Conservation (phyloP, 768 basidiomycete species). For the Tylopilus sp. region DNA sequence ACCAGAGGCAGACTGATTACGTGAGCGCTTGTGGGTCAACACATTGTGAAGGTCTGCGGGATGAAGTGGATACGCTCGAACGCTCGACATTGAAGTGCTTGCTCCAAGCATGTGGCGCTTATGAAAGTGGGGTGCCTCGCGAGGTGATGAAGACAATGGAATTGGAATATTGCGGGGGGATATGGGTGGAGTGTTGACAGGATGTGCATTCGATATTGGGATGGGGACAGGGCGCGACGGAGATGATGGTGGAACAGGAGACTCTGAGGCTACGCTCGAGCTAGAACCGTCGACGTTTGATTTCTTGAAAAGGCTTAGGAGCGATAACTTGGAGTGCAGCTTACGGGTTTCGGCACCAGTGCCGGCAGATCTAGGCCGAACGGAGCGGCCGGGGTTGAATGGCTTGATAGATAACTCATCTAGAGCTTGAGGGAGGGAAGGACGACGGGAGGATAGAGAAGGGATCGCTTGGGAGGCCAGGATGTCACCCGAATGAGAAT, state of each 20-base stretch:
- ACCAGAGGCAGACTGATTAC: constrained; percentile 33
- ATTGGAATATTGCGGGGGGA: constrained; percentile 28
- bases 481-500: constrained; percentile 3
- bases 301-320: constrained; percentile 74
- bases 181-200: constrained; percentile 20
- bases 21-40: constrained; percentile 32
- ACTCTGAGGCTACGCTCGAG: constrained; percentile 35
- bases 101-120: constrained; percentile 23
- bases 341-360: constrained; percentile 57
- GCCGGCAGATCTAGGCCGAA: constrained; percentile 71
- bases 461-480: constrained; percentile 8
- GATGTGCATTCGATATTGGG: constrained; percentile 14
- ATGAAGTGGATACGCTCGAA: constrained; percentile 33
- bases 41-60: constrained; percentile 49
- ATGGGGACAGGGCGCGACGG: constrained; percentile 27
- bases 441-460: constrained; percentile 45
- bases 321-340: constrained; percentile 67
- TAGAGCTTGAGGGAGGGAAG: constrained; percentile 63
- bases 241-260: constrained; percentile 25
- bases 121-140: constrained; percentile 18
- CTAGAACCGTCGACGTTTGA: constrained; percentile 36
- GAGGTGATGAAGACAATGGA: constrained; percentile 30
- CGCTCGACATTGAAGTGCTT: constrained; percentile 21
- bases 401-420: constrained; percentile 33
- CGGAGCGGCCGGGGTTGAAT: constrained; percentile 32